Evolutionary conservation across 768 basidiomycete species (phyloP), one percentile per base, ranked within the genome.

Genomic region (Thelephora ganbajun): DNA sequence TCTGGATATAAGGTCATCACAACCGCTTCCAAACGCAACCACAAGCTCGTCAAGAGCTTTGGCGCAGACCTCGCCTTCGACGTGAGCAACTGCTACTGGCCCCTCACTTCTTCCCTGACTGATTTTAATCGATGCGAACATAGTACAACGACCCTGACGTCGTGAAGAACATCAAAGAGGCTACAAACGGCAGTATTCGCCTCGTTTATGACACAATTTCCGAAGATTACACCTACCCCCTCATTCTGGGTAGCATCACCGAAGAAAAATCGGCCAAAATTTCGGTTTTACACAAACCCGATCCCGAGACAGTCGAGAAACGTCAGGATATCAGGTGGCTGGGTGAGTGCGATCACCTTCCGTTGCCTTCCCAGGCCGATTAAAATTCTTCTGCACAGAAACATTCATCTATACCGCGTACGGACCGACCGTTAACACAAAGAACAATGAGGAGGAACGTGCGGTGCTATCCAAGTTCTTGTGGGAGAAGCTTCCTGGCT

Each of bases 1-100:
- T 46, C 56, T 6, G 62, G 63, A 11, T 53, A 52, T 45, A 57
- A 58, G 39, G 61, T 66, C 48, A 52, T 63, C 41, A 56, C 64
- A 12, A 61, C 62, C 26, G 55, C 60, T 26, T 66, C 66, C 1
- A 58, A 57, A 3, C 54, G 56, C 18, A 65, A 64, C 44, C 61
- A 60, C 50, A 63, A 61, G 19, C 55, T 68, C 20, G 59, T 68
- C 47, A 63, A 62, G 48, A 50, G 58, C 1, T 59, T 64, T 48
- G 61, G 68, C 11, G 66, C 68, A 11, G 61, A 62, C 47, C 55
- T 57, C 20, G 62, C 63, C 12, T 52, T 61, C 42, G 54, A 61
- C 50, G 43, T 44, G 23, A 22, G 43, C 20, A 3, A 9, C 23
- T 54, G 52, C 44, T 44, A 2, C 36, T 44, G 36, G 36, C 36